Conservation (phyloP, 2,329 filamentous ascomycete species). For the Beauveria sp. region DNA sequence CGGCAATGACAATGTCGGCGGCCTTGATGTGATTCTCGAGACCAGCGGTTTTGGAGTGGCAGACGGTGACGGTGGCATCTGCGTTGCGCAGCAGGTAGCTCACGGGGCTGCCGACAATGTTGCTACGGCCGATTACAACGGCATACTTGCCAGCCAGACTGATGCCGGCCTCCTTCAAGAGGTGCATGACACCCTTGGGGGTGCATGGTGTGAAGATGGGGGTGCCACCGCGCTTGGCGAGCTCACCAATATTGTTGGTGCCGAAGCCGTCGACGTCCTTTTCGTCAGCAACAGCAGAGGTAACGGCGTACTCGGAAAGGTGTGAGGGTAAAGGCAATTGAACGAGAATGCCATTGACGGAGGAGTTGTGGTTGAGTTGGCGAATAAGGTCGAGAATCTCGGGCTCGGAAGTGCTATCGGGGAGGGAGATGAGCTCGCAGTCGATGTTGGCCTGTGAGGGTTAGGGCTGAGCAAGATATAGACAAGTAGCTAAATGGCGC, state of each 20-base stretch:
- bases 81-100: constrained; percentile 93
- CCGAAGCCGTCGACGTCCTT: constrained; percentile 99
- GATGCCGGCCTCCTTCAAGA: constrained; percentile 77
- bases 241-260: constrained; percentile 86
- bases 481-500: not conserved
- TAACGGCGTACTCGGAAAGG: constrained; percentile 84
- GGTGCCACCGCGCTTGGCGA: constrained; percentile 87
- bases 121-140: constrained; percentile 87
- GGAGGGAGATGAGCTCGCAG: constrained; percentile 78
- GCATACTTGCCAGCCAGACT: constrained; percentile 84
- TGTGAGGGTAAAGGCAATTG: constrained; percentile 85
- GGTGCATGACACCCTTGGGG: constrained; percentile 91
- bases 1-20: constrained; percentile 85
- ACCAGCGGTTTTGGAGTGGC: constrained; percentile 79
- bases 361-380: constrained; percentile 75
- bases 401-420: constrained; percentile 70
- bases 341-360: constrained; percentile 86
- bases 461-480: not conserved
- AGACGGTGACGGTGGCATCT: constrained; percentile 92
- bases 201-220: constrained; percentile 93
- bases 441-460: constrained; percentile 67
- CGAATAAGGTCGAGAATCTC: constrained; percentile 80
- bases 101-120: constrained; percentile 95
- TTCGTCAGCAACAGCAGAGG: constrained; percentile 81
- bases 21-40: constrained; percentile 67